phyloP scores from a whole-genome alignment of 1,139 yeast species.

The Citeromyces hawaiiensis region DNA sequence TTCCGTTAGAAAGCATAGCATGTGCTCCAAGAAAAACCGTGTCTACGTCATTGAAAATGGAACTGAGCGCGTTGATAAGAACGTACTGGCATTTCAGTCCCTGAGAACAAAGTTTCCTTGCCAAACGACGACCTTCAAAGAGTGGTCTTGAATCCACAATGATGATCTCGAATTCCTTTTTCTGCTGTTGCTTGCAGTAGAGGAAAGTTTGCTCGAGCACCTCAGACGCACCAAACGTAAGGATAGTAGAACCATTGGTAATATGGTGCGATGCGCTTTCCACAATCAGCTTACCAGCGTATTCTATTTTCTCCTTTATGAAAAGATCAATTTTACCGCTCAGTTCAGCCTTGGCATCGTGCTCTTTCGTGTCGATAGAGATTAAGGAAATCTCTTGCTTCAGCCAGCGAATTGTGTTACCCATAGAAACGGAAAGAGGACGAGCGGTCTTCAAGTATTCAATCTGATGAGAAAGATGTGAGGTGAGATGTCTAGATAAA shows the following conservation, averaged over 20 bases:
- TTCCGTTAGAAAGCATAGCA: conserved; percentile 92
- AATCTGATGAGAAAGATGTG: conserved; percentile 86
- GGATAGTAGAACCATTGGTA: conserved; percentile 60
- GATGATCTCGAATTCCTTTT: conserved; percentile 64
- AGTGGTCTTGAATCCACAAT: conserved; percentile 94
- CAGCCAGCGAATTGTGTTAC: conserved; percentile 94
- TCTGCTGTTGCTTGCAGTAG: conserved; percentile 47
- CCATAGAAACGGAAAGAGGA: conserved; percentile 90
- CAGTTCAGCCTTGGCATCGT: conserved; percentile 57
- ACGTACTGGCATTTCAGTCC: conserved; percentile 57
- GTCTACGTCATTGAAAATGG: conserved; percentile 74
- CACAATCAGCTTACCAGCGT: conserved; percentile 75
- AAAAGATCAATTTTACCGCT: conserved; percentile 64
- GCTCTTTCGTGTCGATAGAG: conserved; percentile 60
- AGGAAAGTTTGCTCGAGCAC: conserved; percentile 69
- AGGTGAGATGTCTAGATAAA: conserved; percentile 77
- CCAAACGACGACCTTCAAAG: conserved; percentile 80
- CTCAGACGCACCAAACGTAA: conserved; percentile 82
- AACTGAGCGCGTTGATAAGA: conserved; percentile 64
- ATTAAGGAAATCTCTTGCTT: conserved; percentile 84
- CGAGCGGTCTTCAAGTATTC: conserved; percentile 87
- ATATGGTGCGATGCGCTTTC: conserved; percentile 74
- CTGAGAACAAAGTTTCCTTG: conserved; percentile 46
- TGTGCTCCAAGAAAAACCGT: conserved; percentile 93
- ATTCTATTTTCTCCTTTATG: conserved; percentile 72